Percentiles rank a stretch among this genome's conserved stretches.
Conservation (phyloP, 495 filamentous ascomycete genomes). For the Cercophora newfieldiana region DNA sequence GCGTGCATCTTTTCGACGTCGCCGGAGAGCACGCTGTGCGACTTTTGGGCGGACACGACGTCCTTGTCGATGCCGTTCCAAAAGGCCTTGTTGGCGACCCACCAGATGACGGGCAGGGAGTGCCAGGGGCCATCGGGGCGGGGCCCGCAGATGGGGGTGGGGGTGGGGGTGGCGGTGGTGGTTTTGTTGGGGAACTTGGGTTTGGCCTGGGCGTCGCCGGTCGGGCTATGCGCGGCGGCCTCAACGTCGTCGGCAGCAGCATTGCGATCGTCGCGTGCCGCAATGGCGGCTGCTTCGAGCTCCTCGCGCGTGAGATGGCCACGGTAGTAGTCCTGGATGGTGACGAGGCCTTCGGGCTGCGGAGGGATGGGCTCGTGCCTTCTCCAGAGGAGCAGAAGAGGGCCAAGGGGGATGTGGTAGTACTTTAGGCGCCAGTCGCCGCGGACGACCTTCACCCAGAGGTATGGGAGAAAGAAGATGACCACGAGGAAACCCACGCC, state of each 20-base stretch:
- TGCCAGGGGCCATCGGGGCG: constrained; percentile 41
- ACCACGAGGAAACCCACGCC: constrained; percentile 14
- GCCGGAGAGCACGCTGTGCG: constrained; percentile 37
- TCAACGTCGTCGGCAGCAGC: background rate
- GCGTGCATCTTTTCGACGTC: constrained; percentile 58
- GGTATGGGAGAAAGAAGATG: constrained; percentile 60
- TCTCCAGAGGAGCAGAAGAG: constrained; percentile 52
- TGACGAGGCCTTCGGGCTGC: constrained; percentile 40
- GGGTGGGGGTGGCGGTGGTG: too few species aligned
- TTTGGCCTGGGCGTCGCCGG: too few species aligned
- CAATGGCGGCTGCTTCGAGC: constrained; percentile 42
- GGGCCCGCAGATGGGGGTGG: constrained; percentile 40
- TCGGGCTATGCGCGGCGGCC: too few species aligned
- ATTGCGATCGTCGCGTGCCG: constrained; percentile 23
- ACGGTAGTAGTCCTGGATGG: constrained; percentile 54
- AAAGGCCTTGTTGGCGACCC: constrained; percentile 46
- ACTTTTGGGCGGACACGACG: constrained; percentile 48
- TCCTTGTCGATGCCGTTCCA: constrained; percentile 64
- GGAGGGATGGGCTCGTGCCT: constrained; percentile 52
- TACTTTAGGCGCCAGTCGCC: constrained; percentile 57
- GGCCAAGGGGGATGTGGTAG: constrained; percentile 60
- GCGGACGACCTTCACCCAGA: constrained; percentile 57
- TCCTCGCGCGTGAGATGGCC: constrained; percentile 49
- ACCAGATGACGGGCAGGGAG: constrained; percentile 42
- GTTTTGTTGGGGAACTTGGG: too few species aligned